Base-by-base conservation (phyloP, 2,329 filamentous ascomycete genomes). In the Neoscytalidium dimidiatum region DNA sequence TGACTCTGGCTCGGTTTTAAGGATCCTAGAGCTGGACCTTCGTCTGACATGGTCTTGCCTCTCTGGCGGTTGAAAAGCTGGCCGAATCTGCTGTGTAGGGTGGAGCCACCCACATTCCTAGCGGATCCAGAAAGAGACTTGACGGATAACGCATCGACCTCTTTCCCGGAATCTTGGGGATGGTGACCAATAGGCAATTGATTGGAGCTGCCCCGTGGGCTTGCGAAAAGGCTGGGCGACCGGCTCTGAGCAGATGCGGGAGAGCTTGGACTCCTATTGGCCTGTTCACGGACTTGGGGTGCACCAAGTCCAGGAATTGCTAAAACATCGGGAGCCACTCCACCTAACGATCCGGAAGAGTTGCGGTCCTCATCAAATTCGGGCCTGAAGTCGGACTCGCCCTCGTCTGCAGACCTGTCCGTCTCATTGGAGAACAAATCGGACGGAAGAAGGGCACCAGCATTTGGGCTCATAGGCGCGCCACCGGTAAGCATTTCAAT, bases 391-490 rank as follows among this genome's bases (percentile, higher is more conserved):
- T 46, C n/a, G 1, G 38, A 29, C 28, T 51, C 58, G 13, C 23
- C 33, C 26, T 53, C 61, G 13, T 63, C 61, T 14, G 46, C 61
- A 44, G 63, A 65, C 21, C 63, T 51, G n/a, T 89, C 88, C 43
- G 88, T 83, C 53, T 91, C 89, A 60, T 90, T 87, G 5, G 84
- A 84, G 57, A 88, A 82, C 3, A 90, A 79, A 66, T 86, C 87
- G 1, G 91, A 90, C 0, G 92, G 92, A 17, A 96, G 79, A 3
- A 94, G 81, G 17, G 89, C 85, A 29, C 90, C 88, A 2, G 91
- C 92, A 3, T 90, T 90, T 1, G 92, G 92, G 70, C 90, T 94
- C 74, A 94, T 85, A 0, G 90, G 90, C 2, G 90, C 91, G 29
- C 86, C 88, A 19, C 83, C 85, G 3, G 84, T 87, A 38, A 90